Evolutionary conservation across 2,329 filamentous ascomycete species (phyloP), one percentile per base, ranked within the genome.

Genomic region (Clarireedia hainanense): DNA sequence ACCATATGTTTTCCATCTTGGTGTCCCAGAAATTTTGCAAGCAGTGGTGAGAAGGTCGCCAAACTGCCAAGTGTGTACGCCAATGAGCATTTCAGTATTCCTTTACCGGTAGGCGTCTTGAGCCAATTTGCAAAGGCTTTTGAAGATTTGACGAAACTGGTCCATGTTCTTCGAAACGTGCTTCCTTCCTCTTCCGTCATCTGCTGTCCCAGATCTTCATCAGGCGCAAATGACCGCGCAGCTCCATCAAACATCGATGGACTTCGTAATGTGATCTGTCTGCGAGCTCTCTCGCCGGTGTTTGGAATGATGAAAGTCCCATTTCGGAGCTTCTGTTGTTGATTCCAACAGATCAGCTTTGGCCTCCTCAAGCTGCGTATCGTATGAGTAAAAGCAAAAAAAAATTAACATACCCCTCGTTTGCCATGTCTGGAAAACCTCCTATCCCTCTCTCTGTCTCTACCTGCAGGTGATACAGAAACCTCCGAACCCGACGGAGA

Each of bases 1-100:
- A 96, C 90, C 67, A 96, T 85, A 71, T 96, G 92, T 68, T 96
- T 96, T 50, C 90, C 90, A 72, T 96, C 91, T 67, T 91, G 87
- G 60, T 85, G 60, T 79, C 92, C 92, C 15, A 96, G 76, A 56
- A 91, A 81, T 6, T 77, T 74, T 15, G 90, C 85, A 55, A 96
- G 77, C 2, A 80, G 79, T 2, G 85, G 81, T 60, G 89, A 84
- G 65, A 96, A 94, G 0, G 91, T 96, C 37, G 86, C 90, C 70
- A 95, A 75, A 63, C 89, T 95, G 17, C 89, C 92, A 36, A 96
- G 72, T 4, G 95, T 75, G 72, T 96, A 96, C 46, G 91, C 92
- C 59, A 96, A 73, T 34, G 90, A 91, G 75, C 91, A 96, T 72
- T 96, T 96, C 65, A 96, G 74, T 52, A 96, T 88, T 40, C 85